These are phyloP conservation scores for Hypoxylon cercidicola DNA, from an alignment of 495 filamentous ascomycete genomes.

Conservation along the genomic window DNA sequence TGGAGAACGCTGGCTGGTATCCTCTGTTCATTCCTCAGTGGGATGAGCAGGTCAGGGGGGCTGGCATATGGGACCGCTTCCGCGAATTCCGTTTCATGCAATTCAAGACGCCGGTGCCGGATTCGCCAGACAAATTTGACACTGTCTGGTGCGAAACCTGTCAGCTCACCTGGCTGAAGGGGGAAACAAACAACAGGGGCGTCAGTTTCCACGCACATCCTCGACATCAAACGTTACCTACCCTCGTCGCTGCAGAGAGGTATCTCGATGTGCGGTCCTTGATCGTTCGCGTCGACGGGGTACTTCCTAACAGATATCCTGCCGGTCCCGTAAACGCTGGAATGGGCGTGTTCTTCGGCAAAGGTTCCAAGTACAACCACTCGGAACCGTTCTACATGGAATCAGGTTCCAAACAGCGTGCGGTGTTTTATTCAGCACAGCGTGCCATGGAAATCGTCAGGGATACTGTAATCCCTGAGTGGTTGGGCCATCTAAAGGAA, in stretches of 20 bases:
- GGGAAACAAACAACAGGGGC: neutral
- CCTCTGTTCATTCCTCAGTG: constrained; percentile 4
- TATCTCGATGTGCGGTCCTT: neutral
- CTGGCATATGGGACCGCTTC: neutral
- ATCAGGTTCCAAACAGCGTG: neutral
- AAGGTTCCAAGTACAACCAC: constrained; percentile 1
- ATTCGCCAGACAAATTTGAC: no score
- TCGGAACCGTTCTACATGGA: neutral
- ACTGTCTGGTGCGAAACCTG: neutral
- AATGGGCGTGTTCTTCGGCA: neutral
- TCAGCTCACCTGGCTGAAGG: constrained; percentile 3
- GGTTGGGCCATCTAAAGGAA: neutral
- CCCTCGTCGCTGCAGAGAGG: neutral
- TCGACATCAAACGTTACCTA: neutral
- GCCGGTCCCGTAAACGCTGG: neutral
- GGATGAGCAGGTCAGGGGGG: constrained; percentile 4
- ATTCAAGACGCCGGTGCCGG: no score
- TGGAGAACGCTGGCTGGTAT: neutral
- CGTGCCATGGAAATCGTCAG: neutral
- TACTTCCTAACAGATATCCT: no score
- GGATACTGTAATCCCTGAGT: neutral
- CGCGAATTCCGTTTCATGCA: no score
- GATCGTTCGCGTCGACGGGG: constrained; percentile 1
- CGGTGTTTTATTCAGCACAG: neutral
- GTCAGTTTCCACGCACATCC: neutral